Evolutionary conservation across 257 asterid species (phyloP), one percentile per base, ranked within the genome.

Genomic region (Echium plantagineum): DNA sequence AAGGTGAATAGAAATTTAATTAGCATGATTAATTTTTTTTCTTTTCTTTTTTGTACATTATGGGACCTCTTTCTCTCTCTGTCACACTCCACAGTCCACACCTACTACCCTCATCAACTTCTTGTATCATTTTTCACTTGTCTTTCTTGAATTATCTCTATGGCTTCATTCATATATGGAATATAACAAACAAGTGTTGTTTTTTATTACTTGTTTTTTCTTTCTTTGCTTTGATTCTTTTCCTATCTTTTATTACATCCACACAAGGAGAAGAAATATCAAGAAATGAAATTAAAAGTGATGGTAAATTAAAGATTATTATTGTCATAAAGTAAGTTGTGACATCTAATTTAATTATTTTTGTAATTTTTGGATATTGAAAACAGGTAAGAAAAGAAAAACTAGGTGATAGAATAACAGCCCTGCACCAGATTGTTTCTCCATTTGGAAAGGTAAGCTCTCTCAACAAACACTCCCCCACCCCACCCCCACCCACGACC

Each of bases 341-440:
- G 61, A 56, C 58, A 31, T 56, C 61, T 52, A 18, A 22, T 49
- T 64, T 12, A 68, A n/a, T n/a, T n/a, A n/a, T n/a, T n/a, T 67
- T 20, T 46, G 16, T 30, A 21, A 21, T 15, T 30, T 30, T 1
- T 12, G 19, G 28, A 9, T 32, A 30, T 58, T 35, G 59, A 63
- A 64, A 64, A 63, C 83, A 87, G 96, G 96, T 80, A 72, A 79
- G 96, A 58, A 87, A 87, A 68, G 89, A 85, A 80, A 87, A 83
- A 70, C 56, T 83, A 52, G 94, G 96, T 30, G 96, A 87, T 78
- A 81, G 84, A 73, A 79, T 87, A 69, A 87, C 96, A 53, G 86
- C 96, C 65, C 87, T 87, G 68, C 96, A 87, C 85, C 94, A 83
- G 69, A 66, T 87, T 28, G 96, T 85, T 69, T 87, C 96, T 59